Base-by-base conservation (phyloP, 768 basidiomycete genomes). In the Galerina marginata region DNA sequence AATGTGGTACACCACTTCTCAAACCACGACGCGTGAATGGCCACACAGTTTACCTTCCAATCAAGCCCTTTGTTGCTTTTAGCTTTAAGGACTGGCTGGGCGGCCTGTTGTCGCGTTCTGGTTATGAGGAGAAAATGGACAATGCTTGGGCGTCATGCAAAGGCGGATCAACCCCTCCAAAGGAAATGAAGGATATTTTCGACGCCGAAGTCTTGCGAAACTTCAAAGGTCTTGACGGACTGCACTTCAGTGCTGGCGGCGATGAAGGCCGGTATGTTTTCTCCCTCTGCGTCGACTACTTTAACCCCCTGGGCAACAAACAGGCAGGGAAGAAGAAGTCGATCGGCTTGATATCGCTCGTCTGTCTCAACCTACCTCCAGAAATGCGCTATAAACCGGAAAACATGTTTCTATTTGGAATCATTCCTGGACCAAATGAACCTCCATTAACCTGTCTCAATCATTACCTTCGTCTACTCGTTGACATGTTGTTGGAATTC, bases 401-500 rank as follows among this genome's bases (percentile, higher is more conserved):
- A 61, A 81, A 82, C 56, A 72, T 82, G 66, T 81, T 71, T 58
- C 59, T 71, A 3, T 69, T 61, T 2, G 78, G 74, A 0, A 62
- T 83, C 55, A 76, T 81, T 25, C 78, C 79, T 3, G 78, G 81
- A 0, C 81, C 80, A 0, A 61, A 69, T 0, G 71, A 77, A 45
- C 79, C 81, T 1, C 66, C 64, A 1, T 53, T 72, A 0, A 45
- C 70, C 0, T 61, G 75, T 37, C 65, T 80, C 7, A 80, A 82
- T 40, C 76, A 79, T 46, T 65, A 78, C 25, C 63, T 83, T 2
- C 15, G 39, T 0, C 77, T 74, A 1, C 69, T 82, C 15, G 69
- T 82, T 4, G 69, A 77, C 39, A 71, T 78, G n/a, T 66, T 82
- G 0, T 47, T 74, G 1, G 26, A 51, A 0, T 65, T 77, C 11